phyloP scores from a whole-genome alignment of 2,329 filamentous ascomycete genomes.

The Alternaria atra region DNA sequence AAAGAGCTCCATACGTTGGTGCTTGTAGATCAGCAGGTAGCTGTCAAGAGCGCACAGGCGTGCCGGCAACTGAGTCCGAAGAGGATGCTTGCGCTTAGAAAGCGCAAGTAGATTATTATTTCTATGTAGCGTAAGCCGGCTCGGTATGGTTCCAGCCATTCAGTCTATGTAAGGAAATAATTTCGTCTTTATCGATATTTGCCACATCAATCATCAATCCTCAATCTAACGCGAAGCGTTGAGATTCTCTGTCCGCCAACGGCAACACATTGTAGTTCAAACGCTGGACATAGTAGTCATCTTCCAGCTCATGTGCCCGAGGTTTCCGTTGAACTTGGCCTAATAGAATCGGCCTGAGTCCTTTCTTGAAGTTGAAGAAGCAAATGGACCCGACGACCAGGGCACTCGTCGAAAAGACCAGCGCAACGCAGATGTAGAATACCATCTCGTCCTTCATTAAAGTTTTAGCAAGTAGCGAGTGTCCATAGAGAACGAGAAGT shows the following conservation, averaged over 20 bases:
- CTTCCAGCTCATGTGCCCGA: conserved; percentile 12
- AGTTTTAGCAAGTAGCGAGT: conserved; percentile 12
- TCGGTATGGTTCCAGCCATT: neutral
- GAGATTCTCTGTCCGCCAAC: conserved; percentile 14
- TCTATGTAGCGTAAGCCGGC: neutral
- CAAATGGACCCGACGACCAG: conserved; percentile 22
- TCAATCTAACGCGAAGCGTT: conserved; percentile 18
- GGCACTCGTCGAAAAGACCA: conserved; percentile 16
- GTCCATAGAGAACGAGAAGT: conserved; percentile 27
- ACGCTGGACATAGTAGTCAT: conserved; percentile 19
- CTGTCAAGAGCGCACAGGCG: too few relatives aligned
- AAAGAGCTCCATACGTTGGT: too few relatives aligned
- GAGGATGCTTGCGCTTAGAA: neutral
- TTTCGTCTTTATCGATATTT: neutral
- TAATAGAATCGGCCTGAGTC: conserved; percentile 30
- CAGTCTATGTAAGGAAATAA: neutral
- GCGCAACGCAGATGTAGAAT: conserved; percentile 23
- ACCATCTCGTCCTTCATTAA: conserved; percentile 36
- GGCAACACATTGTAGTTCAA: conserved; percentile 19
- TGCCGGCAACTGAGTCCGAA: neutral
- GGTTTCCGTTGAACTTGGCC: conserved; percentile 15
- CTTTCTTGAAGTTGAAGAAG: conserved; percentile 33
- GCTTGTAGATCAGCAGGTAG: too few relatives aligned
- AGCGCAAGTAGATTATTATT: neutral
- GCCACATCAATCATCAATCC: neutral